A percentile compares a stretch with the other conserved stretches of the same genome.
Evolutionary conservation across 768 basidiomycete species (phyloP).

Genomic region (Sporobolomyces roseus): DNA sequence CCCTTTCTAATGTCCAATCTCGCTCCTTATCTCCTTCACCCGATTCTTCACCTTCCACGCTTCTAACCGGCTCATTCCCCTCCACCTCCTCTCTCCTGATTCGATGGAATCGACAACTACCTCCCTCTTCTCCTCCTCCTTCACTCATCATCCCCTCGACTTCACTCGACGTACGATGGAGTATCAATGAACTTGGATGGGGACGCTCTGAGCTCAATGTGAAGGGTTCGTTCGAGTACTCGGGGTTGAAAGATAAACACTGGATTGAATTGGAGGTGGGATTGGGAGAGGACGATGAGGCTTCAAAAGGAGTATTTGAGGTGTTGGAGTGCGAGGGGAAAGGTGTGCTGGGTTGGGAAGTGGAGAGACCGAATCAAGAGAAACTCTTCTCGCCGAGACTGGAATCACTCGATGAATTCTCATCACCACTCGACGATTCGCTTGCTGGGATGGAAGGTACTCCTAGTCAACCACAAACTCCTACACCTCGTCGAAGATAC

Average conservation of each 20-base stretch:
- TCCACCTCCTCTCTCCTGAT: not conserved
- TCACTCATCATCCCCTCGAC: not conserved
- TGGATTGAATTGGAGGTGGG: slow-evolving; percentile 21
- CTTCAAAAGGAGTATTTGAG: no score
- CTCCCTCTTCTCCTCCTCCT: not conserved
- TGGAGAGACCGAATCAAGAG: not conserved
- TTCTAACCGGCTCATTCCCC: slow-evolving; percentile 28
- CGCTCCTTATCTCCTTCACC: not conserved
- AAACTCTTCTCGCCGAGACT: not conserved
- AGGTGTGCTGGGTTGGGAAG: slow-evolving; percentile 4
- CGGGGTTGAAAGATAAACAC: slow-evolving; percentile 22
- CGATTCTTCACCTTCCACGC: not conserved
- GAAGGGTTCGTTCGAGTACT: slow-evolving; percentile 3
- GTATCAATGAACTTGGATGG: not conserved
- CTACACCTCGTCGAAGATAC: slow-evolving; percentile 9
- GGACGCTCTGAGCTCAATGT: not conserved
- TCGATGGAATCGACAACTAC: not conserved
- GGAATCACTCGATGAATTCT: not conserved
- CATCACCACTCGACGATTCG: no score
- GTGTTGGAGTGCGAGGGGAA: not conserved
- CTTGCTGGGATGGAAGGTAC: no score
- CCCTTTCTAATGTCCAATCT: slow-evolving; percentile 8
- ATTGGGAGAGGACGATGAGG: not conserved
- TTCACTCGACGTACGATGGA: not conserved
- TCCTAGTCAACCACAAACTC: not conserved